Conservation (phyloP, 208 protist genomes). For the Acanthamoeba healyi region DNA sequence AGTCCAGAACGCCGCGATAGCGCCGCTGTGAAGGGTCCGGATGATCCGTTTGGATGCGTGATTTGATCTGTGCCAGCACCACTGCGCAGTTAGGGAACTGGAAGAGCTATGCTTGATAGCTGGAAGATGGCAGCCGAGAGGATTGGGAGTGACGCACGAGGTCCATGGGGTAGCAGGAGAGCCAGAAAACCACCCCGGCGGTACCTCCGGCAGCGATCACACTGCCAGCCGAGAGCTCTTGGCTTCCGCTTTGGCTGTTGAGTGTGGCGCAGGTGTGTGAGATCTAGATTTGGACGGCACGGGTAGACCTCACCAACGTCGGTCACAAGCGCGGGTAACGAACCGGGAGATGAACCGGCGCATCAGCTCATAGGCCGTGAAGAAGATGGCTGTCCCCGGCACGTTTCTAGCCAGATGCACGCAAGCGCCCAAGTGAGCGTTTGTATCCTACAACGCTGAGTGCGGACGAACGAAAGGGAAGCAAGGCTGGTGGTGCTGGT, state of each 20-base stretch:
- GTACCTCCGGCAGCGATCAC: slow-evolving; percentile 51
- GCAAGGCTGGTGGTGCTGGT: too few species aligned
- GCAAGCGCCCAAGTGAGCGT: too few species aligned
- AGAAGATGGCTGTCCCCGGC: slow-evolving; percentile 55
- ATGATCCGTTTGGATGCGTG: slow-evolving; percentile 47
- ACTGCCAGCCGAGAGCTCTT: slow-evolving; percentile 11
- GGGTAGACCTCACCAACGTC: too few species aligned
- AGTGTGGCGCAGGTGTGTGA: background rate
- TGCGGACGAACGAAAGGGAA: too few species aligned
- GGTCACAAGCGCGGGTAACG: too few species aligned
- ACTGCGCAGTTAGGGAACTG: background rate
- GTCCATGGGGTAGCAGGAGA: slow-evolving; percentile 71
- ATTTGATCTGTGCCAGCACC: slow-evolving; percentile 49
- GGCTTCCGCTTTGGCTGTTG: background rate
- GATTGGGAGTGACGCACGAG: background rate
- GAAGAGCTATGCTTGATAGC: background rate
- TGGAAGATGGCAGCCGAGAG: too few species aligned
- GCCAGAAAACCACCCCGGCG: slow-evolving; percentile 52
- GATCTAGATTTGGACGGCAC: too few species aligned
- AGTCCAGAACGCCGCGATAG: slow-evolving; percentile 64
- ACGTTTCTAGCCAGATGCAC: background rate
- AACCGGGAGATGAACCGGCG: background rate
- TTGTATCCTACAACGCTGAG: too few species aligned
- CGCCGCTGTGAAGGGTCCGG: background rate
- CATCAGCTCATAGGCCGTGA: slow-evolving; percentile 62